Conservation (phyloP, 2,329 filamentous ascomycete genomes). For the Talaromyces amestolkiae region DNA sequence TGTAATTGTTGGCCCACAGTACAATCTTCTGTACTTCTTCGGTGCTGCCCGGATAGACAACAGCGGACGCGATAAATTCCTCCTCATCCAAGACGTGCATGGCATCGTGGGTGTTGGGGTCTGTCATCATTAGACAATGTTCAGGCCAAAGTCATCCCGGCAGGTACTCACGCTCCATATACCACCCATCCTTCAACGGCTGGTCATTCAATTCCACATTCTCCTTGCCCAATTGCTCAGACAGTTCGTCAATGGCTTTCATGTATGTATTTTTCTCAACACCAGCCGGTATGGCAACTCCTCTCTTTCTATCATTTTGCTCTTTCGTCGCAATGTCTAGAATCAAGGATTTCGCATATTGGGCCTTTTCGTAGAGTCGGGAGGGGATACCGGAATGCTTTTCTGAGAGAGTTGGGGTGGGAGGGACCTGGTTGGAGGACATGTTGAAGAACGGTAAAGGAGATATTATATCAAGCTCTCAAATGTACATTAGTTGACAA, state of each 20-base stretch:
- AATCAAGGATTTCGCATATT: slow-evolving; percentile 15
- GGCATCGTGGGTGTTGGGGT: slow-evolving; percentile 21
- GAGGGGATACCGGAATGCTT: slow-evolving; percentile 18
- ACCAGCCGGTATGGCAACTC: slow-evolving; percentile 36
- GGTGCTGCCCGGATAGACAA: slow-evolving; percentile 18
- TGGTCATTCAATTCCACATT: slow-evolving; percentile 45
- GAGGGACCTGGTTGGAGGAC: slow-evolving; percentile 3
- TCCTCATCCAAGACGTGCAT: slow-evolving; percentile 19
- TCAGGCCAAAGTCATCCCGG: no score
- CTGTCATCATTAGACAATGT: neutral
- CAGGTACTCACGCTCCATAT: slow-evolving; percentile 13
- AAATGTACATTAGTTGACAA: neutral
- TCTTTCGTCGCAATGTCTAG: slow-evolving; percentile 16
- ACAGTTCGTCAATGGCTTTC: slow-evolving; percentile 38
- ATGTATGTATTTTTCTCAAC: slow-evolving; percentile 37
- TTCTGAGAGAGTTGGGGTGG: slow-evolving; percentile 14
- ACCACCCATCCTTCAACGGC: slow-evolving; percentile 42
- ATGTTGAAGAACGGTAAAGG: neutral
- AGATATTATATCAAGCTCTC: neutral
- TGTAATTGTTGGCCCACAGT: slow-evolving; percentile 26
- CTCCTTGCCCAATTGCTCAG: slow-evolving; percentile 34
- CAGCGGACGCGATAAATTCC: slow-evolving; percentile 17
- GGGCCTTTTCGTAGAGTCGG: slow-evolving; percentile 16
- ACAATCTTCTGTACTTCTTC: slow-evolving; percentile 22
- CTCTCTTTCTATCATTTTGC: slow-evolving; percentile 9